Evolutionary conservation across 2,329 filamentous ascomycete genomes (phyloP).

Genomic region (Berkeleyomyces basicola): DNA sequence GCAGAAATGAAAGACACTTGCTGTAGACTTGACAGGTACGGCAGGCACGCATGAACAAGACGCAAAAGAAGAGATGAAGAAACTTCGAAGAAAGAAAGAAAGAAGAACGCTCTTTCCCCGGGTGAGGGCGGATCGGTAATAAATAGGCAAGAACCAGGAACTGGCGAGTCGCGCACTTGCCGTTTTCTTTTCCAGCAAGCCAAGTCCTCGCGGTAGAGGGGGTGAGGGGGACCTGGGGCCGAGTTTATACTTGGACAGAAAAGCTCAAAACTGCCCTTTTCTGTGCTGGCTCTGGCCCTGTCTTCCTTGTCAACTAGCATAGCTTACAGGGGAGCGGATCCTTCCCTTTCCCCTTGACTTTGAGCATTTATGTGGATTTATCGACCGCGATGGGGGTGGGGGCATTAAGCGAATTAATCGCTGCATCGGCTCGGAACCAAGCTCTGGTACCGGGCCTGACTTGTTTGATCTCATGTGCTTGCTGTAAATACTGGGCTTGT

Average conservation of each 20-base stretch:
- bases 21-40: background rate
- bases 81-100: background rate
- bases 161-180: background rate
- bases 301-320: slow-evolving; percentile 3
- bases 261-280: background rate
- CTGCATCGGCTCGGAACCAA: background rate
- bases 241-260: slow-evolving; percentile 1
- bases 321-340: background rate
- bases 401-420: background rate
- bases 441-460: background rate
- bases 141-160: background rate
- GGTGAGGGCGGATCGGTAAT: background rate
- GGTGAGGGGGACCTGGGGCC: background rate
- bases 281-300: background rate
- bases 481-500: background rate
- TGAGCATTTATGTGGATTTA: background rate
- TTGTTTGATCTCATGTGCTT: background rate
- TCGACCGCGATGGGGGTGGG: background rate
- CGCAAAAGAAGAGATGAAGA: background rate
- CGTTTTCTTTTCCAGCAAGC: background rate
- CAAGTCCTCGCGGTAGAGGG: background rate
- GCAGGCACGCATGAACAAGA: background rate
- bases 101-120: background rate
- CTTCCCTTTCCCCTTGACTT: slow-evolving; percentile 1
- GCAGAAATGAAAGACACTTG: background rate